These are phyloP conservation scores for Phaeotremella skinneri DNA, from an alignment of 768 basidiomycete species.

Conservation along the genomic window DNA sequence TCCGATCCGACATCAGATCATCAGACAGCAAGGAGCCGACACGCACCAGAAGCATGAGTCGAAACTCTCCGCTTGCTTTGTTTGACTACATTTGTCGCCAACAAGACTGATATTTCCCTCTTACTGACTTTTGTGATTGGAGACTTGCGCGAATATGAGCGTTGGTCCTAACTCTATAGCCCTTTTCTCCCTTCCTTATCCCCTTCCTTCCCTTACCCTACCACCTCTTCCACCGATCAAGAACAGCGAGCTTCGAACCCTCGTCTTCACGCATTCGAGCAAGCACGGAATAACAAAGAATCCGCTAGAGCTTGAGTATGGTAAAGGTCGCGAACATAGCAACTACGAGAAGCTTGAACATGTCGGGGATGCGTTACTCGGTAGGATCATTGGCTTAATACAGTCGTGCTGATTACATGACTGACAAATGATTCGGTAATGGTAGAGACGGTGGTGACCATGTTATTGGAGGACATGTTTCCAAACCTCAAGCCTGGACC, in stretches of 20 bases:
- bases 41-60: too few species aligned
- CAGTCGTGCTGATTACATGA: too few species aligned
- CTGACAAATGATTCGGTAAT: neutral
- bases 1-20: too few species aligned
- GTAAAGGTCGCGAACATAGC: conserved; percentile 17
- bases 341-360: conserved; percentile 34
- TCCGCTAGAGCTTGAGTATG: conserved; percentile 16
- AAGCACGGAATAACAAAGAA: conserved; percentile 9
- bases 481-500: conserved; percentile 31
- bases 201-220: neutral
- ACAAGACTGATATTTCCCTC: neutral
- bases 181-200: neutral
- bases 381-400: too few species aligned
- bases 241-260: conserved; percentile 13
- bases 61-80: neutral
- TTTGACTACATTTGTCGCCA: neutral
- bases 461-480: conserved; percentile 35
- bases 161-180: neutral
- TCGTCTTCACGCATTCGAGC: conserved; percentile 39
- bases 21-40: too few species aligned
- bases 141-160: neutral
- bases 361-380: conserved; percentile 30
- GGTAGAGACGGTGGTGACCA: conserved; percentile 17
- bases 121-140: too few species aligned
- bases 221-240: conserved; percentile 27